Conservation (phyloP, 768 basidiomycete genomes). For the Cystobasidium ongulense region DNA sequence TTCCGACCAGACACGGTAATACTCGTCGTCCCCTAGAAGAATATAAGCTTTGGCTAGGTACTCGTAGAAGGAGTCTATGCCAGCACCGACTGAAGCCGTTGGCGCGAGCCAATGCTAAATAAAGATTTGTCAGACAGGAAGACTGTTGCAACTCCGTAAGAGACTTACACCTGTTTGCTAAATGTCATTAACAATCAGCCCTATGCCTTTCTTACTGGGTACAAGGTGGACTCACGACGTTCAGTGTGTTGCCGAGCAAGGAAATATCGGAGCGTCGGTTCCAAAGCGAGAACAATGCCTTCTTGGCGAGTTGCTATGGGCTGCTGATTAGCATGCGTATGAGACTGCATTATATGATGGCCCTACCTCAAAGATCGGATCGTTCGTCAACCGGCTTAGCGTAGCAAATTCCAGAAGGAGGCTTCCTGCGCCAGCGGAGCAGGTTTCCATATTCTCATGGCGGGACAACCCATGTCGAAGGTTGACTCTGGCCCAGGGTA, state of each 20-base stretch:
- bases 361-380: conserved; percentile 66
- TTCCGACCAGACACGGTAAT: conserved; percentile 75
- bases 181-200: neutral
- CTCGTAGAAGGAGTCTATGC: conserved; percentile 91
- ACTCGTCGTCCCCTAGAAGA: conserved; percentile 62
- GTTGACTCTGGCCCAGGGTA: conserved; percentile 89
- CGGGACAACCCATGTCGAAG: conserved; percentile 65
- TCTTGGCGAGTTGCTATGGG: conserved; percentile 60
- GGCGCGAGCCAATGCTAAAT: conserved; percentile 33
- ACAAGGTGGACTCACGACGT: conserved; percentile 62
- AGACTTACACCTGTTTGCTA: conserved; percentile 30
- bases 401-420: conserved; percentile 91
- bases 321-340: neutral
- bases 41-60: conserved; percentile 63
- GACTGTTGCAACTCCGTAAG: neutral
- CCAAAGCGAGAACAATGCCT: conserved; percentile 90
- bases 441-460: conserved; percentile 75
- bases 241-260: conserved; percentile 79
- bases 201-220: neutral
- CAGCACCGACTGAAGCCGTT: conserved; percentile 76
- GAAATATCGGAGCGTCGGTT: conserved; percentile 75
- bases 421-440: conserved; percentile 86
- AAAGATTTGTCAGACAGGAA: neutral
- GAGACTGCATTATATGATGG: neutral
- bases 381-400: conserved; percentile 79